A percentile compares a stretch with the other conserved stretches of the same genome.
phyloP scores from a whole-genome alignment of 805 yeast genomes.

The Isabelozyma rhagii region DNA sequence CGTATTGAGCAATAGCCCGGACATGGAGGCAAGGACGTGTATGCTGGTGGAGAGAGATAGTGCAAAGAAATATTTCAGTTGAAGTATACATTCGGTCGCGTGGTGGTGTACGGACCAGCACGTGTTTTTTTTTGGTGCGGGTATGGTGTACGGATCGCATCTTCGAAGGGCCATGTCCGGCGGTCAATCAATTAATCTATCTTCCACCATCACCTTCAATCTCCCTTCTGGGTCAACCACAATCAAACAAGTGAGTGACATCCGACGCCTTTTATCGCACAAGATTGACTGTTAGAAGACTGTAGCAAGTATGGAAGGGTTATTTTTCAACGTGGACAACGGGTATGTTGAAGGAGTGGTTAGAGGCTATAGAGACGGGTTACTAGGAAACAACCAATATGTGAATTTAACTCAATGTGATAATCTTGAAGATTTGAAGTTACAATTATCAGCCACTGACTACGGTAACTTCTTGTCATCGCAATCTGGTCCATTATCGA shows the following conservation, averaged over 20 bases:
- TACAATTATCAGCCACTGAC: slow-evolving; percentile 93
- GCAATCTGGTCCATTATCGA: slow-evolving; percentile 77
- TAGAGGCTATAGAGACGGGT: slow-evolving; percentile 88
- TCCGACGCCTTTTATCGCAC: neutral
- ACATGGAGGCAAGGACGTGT: slow-evolving; percentile 16
- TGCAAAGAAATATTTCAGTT: too few relatives aligned
- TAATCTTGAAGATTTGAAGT: slow-evolving; percentile 85
- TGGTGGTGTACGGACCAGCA: neutral
- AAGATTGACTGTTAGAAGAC: neutral
- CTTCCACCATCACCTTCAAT: neutral
- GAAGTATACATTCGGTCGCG: neutral
- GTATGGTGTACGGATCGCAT: neutral
- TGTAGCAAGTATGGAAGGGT: slow-evolving; percentile 76
- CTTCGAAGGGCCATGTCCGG: neutral
- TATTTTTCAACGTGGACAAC: slow-evolving; percentile 81
- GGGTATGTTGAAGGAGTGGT: slow-evolving; percentile 95
- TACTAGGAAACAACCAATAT: slow-evolving; percentile 76
- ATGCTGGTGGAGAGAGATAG: neutral
- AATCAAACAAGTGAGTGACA: neutral
- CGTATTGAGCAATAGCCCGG: slow-evolving; percentile 31
- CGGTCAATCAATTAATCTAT: neutral
- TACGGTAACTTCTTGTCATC: slow-evolving; percentile 88
- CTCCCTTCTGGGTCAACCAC: neutral
- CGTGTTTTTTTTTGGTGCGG: neutral
- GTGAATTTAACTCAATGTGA: slow-evolving; percentile 95